phyloP scores from a whole-genome alignment of 1,284 basidiomycete genomes.

The Coriolopsis trogii region DNA sequence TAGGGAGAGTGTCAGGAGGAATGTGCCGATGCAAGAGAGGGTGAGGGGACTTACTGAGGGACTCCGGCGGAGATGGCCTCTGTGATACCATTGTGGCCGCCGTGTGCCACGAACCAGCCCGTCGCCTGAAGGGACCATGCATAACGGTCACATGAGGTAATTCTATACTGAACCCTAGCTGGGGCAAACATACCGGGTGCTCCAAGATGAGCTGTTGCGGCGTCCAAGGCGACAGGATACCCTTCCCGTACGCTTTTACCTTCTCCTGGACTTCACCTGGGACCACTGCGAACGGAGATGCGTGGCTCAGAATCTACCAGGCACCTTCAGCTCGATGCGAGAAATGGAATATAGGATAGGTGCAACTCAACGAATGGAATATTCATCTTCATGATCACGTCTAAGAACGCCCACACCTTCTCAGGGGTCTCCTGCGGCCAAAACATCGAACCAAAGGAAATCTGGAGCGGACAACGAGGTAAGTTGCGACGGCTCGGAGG shows the following conservation, averaged over 20 bases:
- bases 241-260: constrained; percentile 22
- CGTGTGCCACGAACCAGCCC: too few relatives aligned
- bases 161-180: too few relatives aligned
- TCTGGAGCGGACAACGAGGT: constrained; percentile 4
- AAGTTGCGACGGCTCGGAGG: background rate
- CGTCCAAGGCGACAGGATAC: constrained; percentile 23
- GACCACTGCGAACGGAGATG: constrained; percentile 19
- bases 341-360: background rate
- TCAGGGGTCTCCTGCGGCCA: constrained; percentile 21
- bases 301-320: constrained; percentile 27
- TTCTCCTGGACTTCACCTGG: constrained; percentile 23
- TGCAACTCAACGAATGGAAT: constrained; percentile 21
- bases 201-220: constrained; percentile 30
- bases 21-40: too few relatives aligned
- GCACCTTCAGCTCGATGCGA: background rate
- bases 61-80: too few relatives aligned
- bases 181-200: constrained; percentile 29
- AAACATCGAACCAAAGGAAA: constrained; percentile 24
- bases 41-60: too few relatives aligned
- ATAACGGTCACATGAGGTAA: too few relatives aligned
- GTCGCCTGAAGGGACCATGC: too few relatives aligned
- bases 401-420: constrained; percentile 23
- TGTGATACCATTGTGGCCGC: too few relatives aligned
- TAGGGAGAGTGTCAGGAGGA: too few relatives aligned
- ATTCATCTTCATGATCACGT: constrained; percentile 22